Evolutionary conservation across 164 flowering plant species (phyloP), one percentile per base, ranked within the genome.

Genomic region (Tetrastigma voinierianum): DNA sequence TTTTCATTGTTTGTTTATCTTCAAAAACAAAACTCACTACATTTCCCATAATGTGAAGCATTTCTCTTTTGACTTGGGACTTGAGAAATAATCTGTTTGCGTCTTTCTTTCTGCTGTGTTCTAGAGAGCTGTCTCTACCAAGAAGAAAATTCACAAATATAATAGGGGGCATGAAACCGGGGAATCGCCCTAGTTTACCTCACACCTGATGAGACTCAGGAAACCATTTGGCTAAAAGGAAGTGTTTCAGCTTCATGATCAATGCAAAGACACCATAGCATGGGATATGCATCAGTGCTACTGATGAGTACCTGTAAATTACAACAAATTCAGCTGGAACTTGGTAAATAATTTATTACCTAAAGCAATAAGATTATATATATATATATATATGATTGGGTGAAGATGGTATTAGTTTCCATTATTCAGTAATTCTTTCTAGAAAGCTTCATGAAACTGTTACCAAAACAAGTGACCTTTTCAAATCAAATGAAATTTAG

Each of bases 261-360:
- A 91, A 68, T 15, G 80, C 78, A 69, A 90, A 90, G 7, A 83
- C 40, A 12, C 81, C 87, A 15, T 86, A 94, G 80, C 93, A 88
- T 46, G 97, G 98, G 53, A 94, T 43, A 68, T 91, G 98, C 90
- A 91, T 57, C 69, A 90, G 14, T 8, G 83, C 95, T 65, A 94
- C 90, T 10, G 76, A 64, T 15, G 83, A 76, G 79, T 94, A 94
- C 98, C 98, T 91, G 81, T 61, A 77, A 76, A 49, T 65, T 15
- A 43, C 57, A 25, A n/a, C n/a, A n/a, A n/a, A 4, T 45, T 25
- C 15, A 51, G 40, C 15, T 1, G 16, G 16, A 60, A 11, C 40
- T 32, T 32, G 6, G 40, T 32, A 3, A 7, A 32, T 32, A 32
- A 32, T 3, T 32, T 32, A 32, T 4, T 4, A 32, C 40, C 40